Base-by-base conservation (phyloP, 2,329 filamentous ascomycete species). In the Bisporella sp. region DNA sequence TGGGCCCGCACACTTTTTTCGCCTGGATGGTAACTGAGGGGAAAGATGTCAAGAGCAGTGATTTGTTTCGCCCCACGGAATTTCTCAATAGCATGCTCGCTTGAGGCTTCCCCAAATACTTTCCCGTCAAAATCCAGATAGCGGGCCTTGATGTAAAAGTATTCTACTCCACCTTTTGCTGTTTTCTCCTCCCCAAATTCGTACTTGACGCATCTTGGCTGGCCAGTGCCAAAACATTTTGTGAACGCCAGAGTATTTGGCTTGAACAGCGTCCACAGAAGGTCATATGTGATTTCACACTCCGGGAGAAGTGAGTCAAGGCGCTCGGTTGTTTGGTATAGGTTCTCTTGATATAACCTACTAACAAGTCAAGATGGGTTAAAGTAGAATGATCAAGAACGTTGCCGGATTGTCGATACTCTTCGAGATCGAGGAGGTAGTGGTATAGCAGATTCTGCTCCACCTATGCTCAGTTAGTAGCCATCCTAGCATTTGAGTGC, bases 181-280 rank as follows among this genome's bases (percentile, higher is more conserved):
- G 63, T 54, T 46, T 52, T 53, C 49, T 57, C 51, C 54, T 55
- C 48, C 5, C 45, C 42, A 54, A 47, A 59, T 33, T 61, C 46
- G 42, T 58, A 63, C 41, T 21, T 60, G 9, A 59, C 43, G 46
- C 50, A 61, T 47, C 50, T 48, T 52, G 45, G 56, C 51, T 59
- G 51, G 28, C 50, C 30, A 11, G 49, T 60, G 11, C 56, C 53
- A 32, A 46, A 43, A 51, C 49, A 59, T 9, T 41, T 64, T 9
- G 60, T 66, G 52, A 60, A 65, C 41, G 64, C 45, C 37, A 59
- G 41, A 12, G 48, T 59, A 44, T 66, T 64, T 40, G 61, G 60
- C 50, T 68, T 69, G 48, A 69, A 70, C 39, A 70, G 57, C 21
- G 60, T 56, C 61, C 54, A 68, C 6, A 70, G 60, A 42, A 69